Conservation (phyloP, 441 rosid genomes). For the Erysimum cheiri region DNA sequence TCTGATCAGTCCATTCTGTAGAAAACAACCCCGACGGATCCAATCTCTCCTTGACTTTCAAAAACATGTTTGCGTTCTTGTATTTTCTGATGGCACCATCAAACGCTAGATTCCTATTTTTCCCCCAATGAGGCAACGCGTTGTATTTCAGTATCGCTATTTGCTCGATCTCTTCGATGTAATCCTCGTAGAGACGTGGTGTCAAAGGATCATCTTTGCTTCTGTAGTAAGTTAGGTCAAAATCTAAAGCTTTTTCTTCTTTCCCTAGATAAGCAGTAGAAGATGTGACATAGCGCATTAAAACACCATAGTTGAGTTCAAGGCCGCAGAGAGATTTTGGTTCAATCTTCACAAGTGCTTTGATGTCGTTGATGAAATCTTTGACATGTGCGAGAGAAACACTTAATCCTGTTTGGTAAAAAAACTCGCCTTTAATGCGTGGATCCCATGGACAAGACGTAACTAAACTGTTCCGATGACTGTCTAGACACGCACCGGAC, state of each 20-base stretch:
- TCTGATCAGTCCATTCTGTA: constrained; percentile 66
- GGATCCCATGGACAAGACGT: constrained; percentile 82
- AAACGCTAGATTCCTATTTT: constrained; percentile 68
- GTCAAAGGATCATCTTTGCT: constrained; percentile 57
- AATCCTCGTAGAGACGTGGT: constrained; percentile 59
- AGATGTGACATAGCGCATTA: constrained; percentile 68
- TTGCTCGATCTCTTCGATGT: constrained; percentile 78
- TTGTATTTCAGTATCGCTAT: constrained; percentile 67
- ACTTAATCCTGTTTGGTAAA: constrained; percentile 62
- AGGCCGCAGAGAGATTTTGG: constrained; percentile 55
- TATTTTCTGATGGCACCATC: constrained; percentile 55
- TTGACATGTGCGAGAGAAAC: constrained; percentile 52
- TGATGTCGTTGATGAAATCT: constrained; percentile 67
- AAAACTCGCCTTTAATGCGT: constrained; percentile 62
- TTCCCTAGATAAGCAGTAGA: constrained; percentile 68
- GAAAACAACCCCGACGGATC: constrained; percentile 72
- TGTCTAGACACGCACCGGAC: constrained; percentile 73
- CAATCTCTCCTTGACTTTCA: constrained; percentile 52
- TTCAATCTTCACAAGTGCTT: constrained; percentile 54
- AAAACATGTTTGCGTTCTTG: constrained; percentile 47
- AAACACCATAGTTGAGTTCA: constrained; percentile 52
- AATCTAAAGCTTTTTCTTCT: constrained; percentile 62
- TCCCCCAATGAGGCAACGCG: constrained; percentile 78
- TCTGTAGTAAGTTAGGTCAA: constrained; percentile 64
- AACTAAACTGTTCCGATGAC: constrained; percentile 47